Percentiles rank a stretch among this genome's conserved stretches.
These are phyloP conservation scores for Bolboschoenus planiculmis DNA, from an alignment of 176 grass and related monocot species.

Conservation along the genomic window DNA sequence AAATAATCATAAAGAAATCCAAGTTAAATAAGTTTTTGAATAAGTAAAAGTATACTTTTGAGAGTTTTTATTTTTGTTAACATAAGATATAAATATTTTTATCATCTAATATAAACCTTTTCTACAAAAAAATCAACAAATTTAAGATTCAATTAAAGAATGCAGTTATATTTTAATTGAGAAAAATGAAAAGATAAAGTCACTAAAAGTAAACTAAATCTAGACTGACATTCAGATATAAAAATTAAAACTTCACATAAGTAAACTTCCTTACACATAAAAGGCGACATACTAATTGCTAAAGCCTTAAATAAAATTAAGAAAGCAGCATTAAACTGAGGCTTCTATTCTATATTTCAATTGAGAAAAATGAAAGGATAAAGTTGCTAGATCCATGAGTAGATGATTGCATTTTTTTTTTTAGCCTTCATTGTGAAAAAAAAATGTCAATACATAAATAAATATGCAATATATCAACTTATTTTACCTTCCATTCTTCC, in stretches of 20 bases:
- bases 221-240: background rate
- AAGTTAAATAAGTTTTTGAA: too few relatives aligned
- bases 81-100: too few relatives aligned
- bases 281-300: background rate
- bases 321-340: background rate
- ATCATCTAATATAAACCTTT: too few relatives aligned
- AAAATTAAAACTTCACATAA: background rate
- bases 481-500: slow-evolving; percentile 65
- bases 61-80: too few relatives aligned
- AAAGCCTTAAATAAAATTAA: background rate
- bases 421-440: background rate
- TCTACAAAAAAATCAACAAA: too few relatives aligned
- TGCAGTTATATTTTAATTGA: too few relatives aligned
- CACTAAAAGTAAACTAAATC: background rate
- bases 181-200: too few relatives aligned
- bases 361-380: background rate
- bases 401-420: background rate
- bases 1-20: too few relatives aligned
- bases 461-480: background rate
- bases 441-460: background rate
- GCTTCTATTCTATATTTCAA: background rate
- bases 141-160: too few relatives aligned
- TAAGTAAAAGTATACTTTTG: too few relatives aligned
- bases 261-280: background rate
- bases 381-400: background rate